Percentiles rank a stretch among this genome's conserved stretches.
phyloP scores from a whole-genome alignment of 2,329 filamentous ascomycete species.

The Aspergillus sp. region DNA sequence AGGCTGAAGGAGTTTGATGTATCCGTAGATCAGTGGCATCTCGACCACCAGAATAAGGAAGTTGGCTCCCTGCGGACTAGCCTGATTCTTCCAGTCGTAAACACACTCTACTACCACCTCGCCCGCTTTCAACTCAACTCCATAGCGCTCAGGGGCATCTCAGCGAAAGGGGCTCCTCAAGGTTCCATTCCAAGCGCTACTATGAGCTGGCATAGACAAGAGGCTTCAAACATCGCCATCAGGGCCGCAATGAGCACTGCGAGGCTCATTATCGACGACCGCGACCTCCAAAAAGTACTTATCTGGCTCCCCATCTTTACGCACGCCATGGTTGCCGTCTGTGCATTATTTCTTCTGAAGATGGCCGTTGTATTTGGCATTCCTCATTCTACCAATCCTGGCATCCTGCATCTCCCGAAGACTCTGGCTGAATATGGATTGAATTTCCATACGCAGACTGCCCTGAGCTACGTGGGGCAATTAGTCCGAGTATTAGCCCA shows the following conservation, averaged over 20 bases:
- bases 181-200: background rate
- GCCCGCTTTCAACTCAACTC: slow-evolving; percentile 44
- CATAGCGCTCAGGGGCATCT: slow-evolving; percentile 26
- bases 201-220: slow-evolving; percentile 18
- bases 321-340: slow-evolving; percentile 28
- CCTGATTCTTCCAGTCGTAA: background rate
- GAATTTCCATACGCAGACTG: background rate
- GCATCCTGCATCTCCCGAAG: background rate
- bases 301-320: slow-evolving; percentile 32
- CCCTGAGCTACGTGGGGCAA: background rate
- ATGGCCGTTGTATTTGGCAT: slow-evolving; percentile 15
- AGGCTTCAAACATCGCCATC: slow-evolving; percentile 27
- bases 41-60: slow-evolving; percentile 33
- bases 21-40: slow-evolving; percentile 36
- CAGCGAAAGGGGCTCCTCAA: slow-evolving; percentile 18
- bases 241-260: slow-evolving; percentile 35
- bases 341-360: slow-evolving; percentile 28
- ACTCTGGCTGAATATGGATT: background rate
- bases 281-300: slow-evolving; percentile 34
- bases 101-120: slow-evolving; percentile 23
- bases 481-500: background rate
- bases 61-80: background rate
- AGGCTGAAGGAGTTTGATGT: slow-evolving; percentile 34
- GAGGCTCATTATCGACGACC: slow-evolving; percentile 33
- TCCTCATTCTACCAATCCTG: background rate